Conservation (phyloP, 208 protist genomes). For the Vickermania ingenoplastis region DNA sequence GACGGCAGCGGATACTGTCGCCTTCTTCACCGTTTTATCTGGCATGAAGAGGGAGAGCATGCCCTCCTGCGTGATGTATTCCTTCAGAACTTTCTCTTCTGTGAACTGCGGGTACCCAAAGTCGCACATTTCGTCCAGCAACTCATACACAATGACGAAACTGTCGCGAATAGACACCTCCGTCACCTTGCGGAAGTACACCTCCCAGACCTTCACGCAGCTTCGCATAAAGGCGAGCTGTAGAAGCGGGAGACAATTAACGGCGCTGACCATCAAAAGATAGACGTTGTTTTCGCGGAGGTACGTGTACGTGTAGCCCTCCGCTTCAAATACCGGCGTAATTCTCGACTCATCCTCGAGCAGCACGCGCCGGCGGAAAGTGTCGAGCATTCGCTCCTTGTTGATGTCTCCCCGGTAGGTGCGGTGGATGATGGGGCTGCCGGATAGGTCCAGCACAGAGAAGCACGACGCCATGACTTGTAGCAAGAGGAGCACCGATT, state of each 20-base stretch:
- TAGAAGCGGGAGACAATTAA: constrained; percentile 92
- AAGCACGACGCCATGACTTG: constrained; percentile 86
- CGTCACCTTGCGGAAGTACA: constrained; percentile 93
- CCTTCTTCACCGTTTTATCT: constrained; percentile 28
- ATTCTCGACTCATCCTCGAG: constrained; percentile 89
- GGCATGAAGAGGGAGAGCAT: constrained; percentile 32
- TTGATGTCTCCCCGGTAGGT: constrained; percentile 94
- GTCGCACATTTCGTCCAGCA: constrained; percentile 99
- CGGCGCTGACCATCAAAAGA: constrained; percentile 91
- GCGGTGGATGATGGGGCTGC: constrained; percentile 90
- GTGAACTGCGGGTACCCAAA: constrained; percentile 98
- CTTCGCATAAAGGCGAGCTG: constrained; percentile 93
- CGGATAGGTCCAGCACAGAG: constrained; percentile 92
- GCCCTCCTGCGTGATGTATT: constrained; percentile 93
- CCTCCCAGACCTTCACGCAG: constrained; percentile 86
- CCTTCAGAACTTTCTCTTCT: constrained; percentile 92
- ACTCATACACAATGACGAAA: constrained; percentile 98
- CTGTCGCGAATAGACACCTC: constrained; percentile 96
- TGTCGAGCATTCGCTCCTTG: constrained; percentile 60
- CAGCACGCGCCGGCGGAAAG: constrained; percentile 86
- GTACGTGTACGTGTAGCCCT: constrained; percentile 92
- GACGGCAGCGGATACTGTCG: constrained; percentile 69
- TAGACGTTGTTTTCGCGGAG: constrained; percentile 94
- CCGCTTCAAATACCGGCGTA: constrained; percentile 89
- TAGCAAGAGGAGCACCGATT: not conserved